Conservation (phyloP, 192 early-diverging fungal species). For the Coemansia erecta region DNA sequence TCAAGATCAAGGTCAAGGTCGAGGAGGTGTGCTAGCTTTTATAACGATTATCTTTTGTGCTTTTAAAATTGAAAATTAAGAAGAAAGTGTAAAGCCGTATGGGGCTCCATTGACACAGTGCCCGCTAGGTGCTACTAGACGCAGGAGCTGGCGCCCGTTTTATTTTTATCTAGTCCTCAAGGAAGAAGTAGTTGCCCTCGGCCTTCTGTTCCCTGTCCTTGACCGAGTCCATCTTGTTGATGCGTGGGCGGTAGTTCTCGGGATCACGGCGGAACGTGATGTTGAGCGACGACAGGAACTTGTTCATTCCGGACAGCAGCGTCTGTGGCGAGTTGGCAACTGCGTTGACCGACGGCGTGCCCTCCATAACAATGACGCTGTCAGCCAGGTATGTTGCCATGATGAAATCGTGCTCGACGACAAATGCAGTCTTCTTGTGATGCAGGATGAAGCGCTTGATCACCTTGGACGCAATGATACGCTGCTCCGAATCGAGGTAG, state of each 20-base stretch:
- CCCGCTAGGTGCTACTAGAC: no score
- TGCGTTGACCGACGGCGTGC: slow-evolving; percentile 82
- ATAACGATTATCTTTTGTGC: not conserved
- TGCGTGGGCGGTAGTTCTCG: slow-evolving; percentile 94
- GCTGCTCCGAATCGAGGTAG: slow-evolving; percentile 98
- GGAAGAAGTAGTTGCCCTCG: slow-evolving; percentile 64
- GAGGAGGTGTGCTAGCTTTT: slow-evolving; percentile 24
- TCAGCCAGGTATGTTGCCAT: slow-evolving; percentile 98
- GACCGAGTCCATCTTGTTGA: slow-evolving; percentile 93
- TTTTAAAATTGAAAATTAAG: no score
- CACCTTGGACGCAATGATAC: slow-evolving; percentile 97
- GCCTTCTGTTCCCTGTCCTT: slow-evolving; percentile 97
- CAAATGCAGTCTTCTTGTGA: slow-evolving; percentile 94
- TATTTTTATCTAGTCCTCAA: slow-evolving; percentile 52
- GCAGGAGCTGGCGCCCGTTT: no score
- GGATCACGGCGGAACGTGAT: slow-evolving; percentile 98
- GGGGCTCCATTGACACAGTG: no score
- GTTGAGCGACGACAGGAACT: slow-evolving; percentile 85
- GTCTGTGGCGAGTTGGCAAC: slow-evolving; percentile 83
- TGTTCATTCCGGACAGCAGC: slow-evolving; percentile 93
- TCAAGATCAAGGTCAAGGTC: slow-evolving; percentile 39
- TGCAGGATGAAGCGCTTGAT: slow-evolving; percentile 98
- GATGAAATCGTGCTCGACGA: slow-evolving; percentile 99
- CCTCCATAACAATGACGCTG: slow-evolving; percentile 94
- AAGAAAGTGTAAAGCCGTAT: no score